Percentiles rank a stretch among this genome's conserved stretches.
phyloP scores from a whole-genome alignment of 768 basidiomycete genomes.

The Termitomyces eurrhizus region DNA sequence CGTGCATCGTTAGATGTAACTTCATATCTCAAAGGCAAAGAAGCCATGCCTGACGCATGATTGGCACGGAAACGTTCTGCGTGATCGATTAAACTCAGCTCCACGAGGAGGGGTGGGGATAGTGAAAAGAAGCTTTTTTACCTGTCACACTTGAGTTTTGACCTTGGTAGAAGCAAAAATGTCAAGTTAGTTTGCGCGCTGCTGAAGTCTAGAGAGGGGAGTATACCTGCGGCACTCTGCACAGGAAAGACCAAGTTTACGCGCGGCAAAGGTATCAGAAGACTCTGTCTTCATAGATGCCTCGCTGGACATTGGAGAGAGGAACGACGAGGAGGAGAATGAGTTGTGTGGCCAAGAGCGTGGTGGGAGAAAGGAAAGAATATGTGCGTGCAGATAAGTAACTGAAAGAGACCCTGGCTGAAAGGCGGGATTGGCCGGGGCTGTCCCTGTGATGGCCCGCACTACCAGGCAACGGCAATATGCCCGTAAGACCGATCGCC shows the following conservation, averaged over 20 bases:
- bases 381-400: neutral
- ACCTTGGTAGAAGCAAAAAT: conserved; percentile 24
- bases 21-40: neutral
- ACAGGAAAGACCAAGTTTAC: conserved; percentile 43
- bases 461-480: neutral
- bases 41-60: conserved; percentile 38
- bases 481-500: neutral
- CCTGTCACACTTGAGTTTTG: conserved; percentile 55
- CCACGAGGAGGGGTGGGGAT: neutral
- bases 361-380: neutral
- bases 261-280: conserved; percentile 17
- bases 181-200: neutral
- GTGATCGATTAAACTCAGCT: conserved; percentile 7
- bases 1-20: neutral
- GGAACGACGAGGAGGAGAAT: neutral
- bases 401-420: neutral
- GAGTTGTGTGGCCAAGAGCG: neutral
- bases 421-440: conserved; percentile 13
- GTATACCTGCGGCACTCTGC: conserved; percentile 49
- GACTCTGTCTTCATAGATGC: conserved; percentile 7
- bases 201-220: neutral
- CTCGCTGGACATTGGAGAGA: neutral
- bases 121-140: conserved; percentile 6
- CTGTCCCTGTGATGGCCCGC: neutral
- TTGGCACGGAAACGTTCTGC: conserved; percentile 51